These are phyloP conservation scores for Spathaspora jeffriesii DNA, from an alignment of 1,139 yeast species.

Conservation along the genomic window DNA sequence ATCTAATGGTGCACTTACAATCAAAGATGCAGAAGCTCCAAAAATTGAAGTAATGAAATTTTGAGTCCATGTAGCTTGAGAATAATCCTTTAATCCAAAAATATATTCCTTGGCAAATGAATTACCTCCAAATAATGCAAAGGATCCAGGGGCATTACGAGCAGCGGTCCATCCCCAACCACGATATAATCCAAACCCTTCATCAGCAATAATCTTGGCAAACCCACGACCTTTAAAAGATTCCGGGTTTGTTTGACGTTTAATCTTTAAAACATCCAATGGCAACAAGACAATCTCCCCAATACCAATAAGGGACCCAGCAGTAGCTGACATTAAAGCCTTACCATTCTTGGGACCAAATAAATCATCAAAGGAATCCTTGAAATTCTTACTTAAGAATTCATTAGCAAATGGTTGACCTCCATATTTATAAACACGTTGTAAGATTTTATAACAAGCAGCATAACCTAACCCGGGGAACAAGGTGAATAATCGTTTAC, in stretches of 20 bases:
- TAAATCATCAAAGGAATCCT: slow-evolving; percentile 63
- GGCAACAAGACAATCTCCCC: slow-evolving; percentile 97
- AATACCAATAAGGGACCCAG: slow-evolving; percentile 96
- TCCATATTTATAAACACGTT: slow-evolving; percentile 98
- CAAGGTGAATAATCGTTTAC: slow-evolving; percentile 73
- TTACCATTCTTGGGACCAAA: slow-evolving; percentile 97
- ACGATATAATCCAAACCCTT: slow-evolving; percentile 90
- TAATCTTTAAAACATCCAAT: slow-evolving; percentile 93
- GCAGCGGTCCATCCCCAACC: slow-evolving; percentile 99
- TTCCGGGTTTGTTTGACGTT: slow-evolving; percentile 99
- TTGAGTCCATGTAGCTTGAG: slow-evolving; percentile 92
- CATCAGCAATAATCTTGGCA: slow-evolving; percentile 79
- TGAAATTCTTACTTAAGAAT: slow-evolving; percentile 76
- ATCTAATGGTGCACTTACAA: slow-evolving; percentile 97
- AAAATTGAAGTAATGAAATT: slow-evolving; percentile 95
- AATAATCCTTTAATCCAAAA: slow-evolving; percentile 82
- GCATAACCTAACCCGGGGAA: slow-evolving; percentile 99
- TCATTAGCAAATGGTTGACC: slow-evolving; percentile 99
- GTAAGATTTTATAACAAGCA: slow-evolving; percentile 94
- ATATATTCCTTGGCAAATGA: slow-evolving; percentile 98
- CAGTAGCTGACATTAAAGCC: slow-evolving; percentile 94
- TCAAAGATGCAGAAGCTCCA: slow-evolving; percentile 97
- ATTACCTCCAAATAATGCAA: slow-evolving; percentile 97
- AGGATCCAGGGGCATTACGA: slow-evolving; percentile 98
- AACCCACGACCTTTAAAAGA: slow-evolving; percentile 98